A percentile compares a stretch with the other conserved stretches of the same genome.
These are phyloP conservation scores for Saccharomycopsis sp. DNA, from an alignment of 805 yeast genomes.

Conservation along the genomic window DNA sequence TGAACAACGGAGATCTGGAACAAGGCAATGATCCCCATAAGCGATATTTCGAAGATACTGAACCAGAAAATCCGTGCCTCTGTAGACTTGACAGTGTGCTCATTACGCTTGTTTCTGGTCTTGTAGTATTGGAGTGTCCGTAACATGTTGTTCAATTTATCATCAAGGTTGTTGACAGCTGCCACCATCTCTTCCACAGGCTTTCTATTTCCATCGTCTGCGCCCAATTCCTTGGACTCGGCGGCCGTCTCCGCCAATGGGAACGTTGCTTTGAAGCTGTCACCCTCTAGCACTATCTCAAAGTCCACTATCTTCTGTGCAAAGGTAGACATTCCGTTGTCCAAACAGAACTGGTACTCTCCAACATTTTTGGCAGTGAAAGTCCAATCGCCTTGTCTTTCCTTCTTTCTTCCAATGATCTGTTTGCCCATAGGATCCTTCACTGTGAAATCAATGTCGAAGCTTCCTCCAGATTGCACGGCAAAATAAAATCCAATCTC, in stretches of 20 bases:
- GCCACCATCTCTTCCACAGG: constrained; percentile 25
- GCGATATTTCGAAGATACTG: constrained; percentile 55
- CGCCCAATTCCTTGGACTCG: constrained; percentile 18
- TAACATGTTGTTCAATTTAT: constrained; percentile 49
- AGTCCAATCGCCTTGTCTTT: constrained; percentile 74
- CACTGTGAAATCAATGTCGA: constrained; percentile 65
- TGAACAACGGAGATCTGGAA: constrained; percentile 65
- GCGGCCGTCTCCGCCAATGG: constrained; percentile 31
- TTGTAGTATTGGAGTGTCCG: constrained; percentile 72
- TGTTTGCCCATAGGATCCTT: constrained; percentile 49
- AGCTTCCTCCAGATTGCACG: constrained; percentile 73
- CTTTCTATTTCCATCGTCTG: constrained; percentile 19
- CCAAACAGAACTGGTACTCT: constrained; percentile 83
- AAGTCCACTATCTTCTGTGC: constrained; percentile 82
- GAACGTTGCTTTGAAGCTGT: constrained; percentile 53
- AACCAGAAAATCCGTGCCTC: constrained; percentile 57
- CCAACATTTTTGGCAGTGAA: constrained; percentile 61
- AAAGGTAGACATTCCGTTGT: constrained; percentile 72
- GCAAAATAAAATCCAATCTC: constrained; percentile 74
- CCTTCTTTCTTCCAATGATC: constrained; percentile 48
- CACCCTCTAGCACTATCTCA: constrained; percentile 47
- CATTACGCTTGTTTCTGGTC: constrained; percentile 87
- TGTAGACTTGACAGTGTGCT: constrained; percentile 62
- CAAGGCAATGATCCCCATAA: constrained; percentile 63
- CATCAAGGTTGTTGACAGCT: constrained; percentile 52